Evolutionary conservation across 495 filamentous ascomycete species (phyloP).

Genomic region (Choiromyces venosus): DNA sequence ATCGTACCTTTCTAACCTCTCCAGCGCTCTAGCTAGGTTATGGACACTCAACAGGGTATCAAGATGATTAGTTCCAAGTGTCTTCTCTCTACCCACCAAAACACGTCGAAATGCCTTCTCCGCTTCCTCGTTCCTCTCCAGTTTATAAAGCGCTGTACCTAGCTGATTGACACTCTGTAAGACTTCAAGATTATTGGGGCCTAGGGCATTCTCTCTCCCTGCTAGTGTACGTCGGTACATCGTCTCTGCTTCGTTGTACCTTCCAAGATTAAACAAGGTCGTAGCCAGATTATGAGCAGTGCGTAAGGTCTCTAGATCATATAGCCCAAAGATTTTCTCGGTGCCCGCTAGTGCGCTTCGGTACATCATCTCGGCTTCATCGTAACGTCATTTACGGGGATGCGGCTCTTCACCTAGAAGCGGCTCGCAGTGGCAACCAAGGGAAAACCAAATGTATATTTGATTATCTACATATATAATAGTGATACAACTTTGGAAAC

Average conservation of each 20-base stretch:
- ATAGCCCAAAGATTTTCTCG: constrained; percentile 6
- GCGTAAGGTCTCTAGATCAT: constrained; percentile 13
- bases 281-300: constrained; percentile 15
- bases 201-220: constrained; percentile 23
- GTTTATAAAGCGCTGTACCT: constrained; percentile 2
- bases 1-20: constrained; percentile 11
- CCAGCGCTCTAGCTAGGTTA: constrained; percentile 18
- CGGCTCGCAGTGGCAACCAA: too few species aligned
- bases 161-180: constrained; percentile 11
- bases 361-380: too few species aligned
- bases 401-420: too few species aligned
- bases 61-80: constrained; percentile 38
- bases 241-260: constrained; percentile 35
- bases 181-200: too few species aligned
- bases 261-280: constrained; percentile 8
- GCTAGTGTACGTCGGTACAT: constrained; percentile 30
- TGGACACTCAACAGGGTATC: constrained; percentile 26
- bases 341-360: background rate
- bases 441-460: too few species aligned
- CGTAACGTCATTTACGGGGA: too few species aligned
- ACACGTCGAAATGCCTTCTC: constrained; percentile 34
- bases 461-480: too few species aligned
- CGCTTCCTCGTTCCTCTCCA: constrained; percentile 29
- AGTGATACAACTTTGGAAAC: too few species aligned
- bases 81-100: constrained; percentile 37